Conservation (phyloP, 2,329 filamentous ascomycete genomes). For the Amylocarpus encephaloides region DNA sequence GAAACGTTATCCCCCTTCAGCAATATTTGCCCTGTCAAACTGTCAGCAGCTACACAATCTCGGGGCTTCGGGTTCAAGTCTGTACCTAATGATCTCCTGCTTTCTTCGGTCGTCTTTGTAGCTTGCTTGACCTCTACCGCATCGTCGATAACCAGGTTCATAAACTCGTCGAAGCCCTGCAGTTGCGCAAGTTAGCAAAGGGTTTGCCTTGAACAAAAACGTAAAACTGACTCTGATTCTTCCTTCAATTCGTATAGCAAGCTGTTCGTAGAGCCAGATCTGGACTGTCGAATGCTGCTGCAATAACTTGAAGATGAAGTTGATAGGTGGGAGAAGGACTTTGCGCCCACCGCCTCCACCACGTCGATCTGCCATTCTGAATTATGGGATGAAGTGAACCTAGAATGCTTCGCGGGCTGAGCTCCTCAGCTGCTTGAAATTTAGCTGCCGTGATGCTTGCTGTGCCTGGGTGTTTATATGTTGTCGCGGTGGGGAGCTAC, state of each 20-base stretch:
- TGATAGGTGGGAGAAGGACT: conserved; percentile 70
- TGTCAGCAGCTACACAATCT: conserved; percentile 26
- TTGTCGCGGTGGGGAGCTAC: not conserved
- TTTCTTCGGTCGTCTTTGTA: conserved; percentile 76
- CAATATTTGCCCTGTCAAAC: conserved; percentile 51
- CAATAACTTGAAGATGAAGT: conserved; percentile 91
- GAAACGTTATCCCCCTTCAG: conserved; percentile 64
- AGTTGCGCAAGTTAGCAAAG: conserved; percentile 16
- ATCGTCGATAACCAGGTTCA: conserved; percentile 96
- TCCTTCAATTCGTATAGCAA: conserved; percentile 88
- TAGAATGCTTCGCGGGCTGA: not conserved
- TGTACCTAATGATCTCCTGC: conserved; percentile 71
- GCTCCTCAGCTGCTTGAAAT: not conserved
- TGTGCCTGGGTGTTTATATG: not conserved
- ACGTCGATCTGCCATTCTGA: conserved; percentile 34
- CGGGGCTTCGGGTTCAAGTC: conserved; percentile 11
- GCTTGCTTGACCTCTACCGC: conserved; percentile 85
- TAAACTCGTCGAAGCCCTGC: conserved; percentile 97
- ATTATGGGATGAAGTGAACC: not conserved
- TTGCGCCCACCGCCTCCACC: conserved; percentile 44
- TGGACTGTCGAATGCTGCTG: conserved; percentile 71
- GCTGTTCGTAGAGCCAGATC: conserved; percentile 96
- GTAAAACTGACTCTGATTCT: conserved; percentile 74
- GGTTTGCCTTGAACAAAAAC: not conserved
- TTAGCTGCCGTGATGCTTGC: not conserved